A percentile compares a stretch with the other conserved stretches of the same genome.
Conservation (phyloP, 2,329 filamentous ascomycete genomes). For the Rachicladosporium sp. region DNA sequence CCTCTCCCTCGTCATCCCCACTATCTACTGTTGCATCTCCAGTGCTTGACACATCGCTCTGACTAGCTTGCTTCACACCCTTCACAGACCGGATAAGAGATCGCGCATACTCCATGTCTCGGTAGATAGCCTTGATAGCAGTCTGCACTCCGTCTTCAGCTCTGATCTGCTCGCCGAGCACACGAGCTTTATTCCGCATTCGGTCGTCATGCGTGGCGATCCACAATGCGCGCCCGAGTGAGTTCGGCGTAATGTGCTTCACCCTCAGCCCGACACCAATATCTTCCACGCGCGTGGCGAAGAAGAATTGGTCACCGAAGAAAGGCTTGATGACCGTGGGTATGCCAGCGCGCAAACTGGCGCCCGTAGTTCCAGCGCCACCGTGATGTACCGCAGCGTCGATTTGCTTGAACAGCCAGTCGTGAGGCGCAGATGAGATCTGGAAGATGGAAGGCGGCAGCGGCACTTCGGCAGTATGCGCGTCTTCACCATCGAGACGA, state of each 20-base stretch:
- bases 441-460: conserved; percentile 71
- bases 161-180: conserved; percentile 77
- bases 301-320: conserved; percentile 97
- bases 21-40: no score
- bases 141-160: conserved; percentile 82
- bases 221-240: conserved; percentile 79
- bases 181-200: conserved; percentile 77
- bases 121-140: conserved; percentile 85
- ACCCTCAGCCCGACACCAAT: conserved; percentile 83
- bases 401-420: conserved; percentile 91
- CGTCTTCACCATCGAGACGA: conserved; percentile 50
- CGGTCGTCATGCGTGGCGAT: conserved; percentile 79
- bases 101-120: conserved; percentile 85
- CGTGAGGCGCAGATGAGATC: conserved; percentile 85
- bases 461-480: conserved; percentile 51
- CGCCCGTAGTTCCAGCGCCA: conserved; percentile 87
- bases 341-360: conserved; percentile 77
- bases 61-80: no score
- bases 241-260: conserved; percentile 76
- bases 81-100: conserved; percentile 49
- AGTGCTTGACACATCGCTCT: no score
- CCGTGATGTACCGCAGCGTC: conserved; percentile 93
- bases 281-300: conserved; percentile 78
- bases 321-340: conserved; percentile 94
- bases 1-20: conserved; percentile 17